Percentiles rank a stretch among this genome's conserved stretches.
These are phyloP conservation scores for Trichophyton benhamiae DNA, from an alignment of 2,329 filamentous ascomycete species.

Conservation along the genomic window DNA sequence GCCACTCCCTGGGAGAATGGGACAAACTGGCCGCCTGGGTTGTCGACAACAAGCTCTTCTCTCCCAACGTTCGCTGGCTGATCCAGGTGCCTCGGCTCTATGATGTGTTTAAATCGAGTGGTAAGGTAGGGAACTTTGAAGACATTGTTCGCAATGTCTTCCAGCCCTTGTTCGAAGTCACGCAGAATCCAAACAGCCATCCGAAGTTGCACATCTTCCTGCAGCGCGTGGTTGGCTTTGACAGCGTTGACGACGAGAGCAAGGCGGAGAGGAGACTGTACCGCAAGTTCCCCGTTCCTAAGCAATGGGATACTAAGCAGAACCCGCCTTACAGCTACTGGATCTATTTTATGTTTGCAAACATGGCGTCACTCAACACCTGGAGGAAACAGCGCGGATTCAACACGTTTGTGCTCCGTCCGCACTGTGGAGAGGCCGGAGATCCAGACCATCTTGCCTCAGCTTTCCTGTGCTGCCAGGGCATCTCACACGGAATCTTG, in stretches of 20 bases:
- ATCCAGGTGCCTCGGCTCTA: conserved; percentile 90
- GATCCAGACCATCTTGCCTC: conserved; percentile 93
- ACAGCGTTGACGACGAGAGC: conserved; percentile 96
- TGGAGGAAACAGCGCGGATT: conserved; percentile 86
- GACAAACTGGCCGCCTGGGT: conserved; percentile 97
- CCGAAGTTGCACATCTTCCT: conserved; percentile 91
- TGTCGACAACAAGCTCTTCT: conserved; percentile 94
- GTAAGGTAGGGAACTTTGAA: conserved; percentile 78
- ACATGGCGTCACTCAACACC: conserved; percentile 81
- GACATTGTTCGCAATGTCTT: conserved; percentile 86
- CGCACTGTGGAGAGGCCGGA: conserved; percentile 92
- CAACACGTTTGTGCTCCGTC: conserved; percentile 86
- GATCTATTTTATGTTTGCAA: conserved; percentile 95
- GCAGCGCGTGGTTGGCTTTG: conserved; percentile 89
- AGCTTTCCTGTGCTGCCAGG: conserved; percentile 83
- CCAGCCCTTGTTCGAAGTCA: conserved; percentile 87
- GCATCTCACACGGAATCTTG: conserved; percentile 87
- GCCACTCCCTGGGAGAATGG: conserved; percentile 85
- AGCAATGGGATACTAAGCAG: conserved; percentile 78
- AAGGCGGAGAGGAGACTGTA: conserved; percentile 91
- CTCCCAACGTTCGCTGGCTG: conserved; percentile 93
- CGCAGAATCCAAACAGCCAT: conserved; percentile 70
- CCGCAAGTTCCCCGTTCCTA: conserved; percentile 85
- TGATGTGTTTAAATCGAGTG: conserved; percentile 86
- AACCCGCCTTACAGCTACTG: conserved; percentile 98